Conservation (phyloP, 2,329 filamentous ascomycete species). For the Fusarium kyushuense region DNA sequence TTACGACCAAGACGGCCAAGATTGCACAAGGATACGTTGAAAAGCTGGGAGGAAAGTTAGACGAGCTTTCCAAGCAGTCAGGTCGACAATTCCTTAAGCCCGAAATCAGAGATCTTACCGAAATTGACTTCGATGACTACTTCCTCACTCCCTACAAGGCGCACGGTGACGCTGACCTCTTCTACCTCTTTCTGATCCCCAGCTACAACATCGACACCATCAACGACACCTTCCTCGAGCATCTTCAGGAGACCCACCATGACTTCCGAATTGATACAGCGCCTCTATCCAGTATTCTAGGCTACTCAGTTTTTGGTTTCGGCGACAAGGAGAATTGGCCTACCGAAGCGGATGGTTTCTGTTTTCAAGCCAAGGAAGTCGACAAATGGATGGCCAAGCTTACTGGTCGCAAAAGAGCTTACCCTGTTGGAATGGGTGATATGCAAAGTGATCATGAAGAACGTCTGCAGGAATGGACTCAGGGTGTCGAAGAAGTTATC, state of each 20-base stretch:
- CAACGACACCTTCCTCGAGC: constrained; percentile 86
- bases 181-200: constrained; percentile 88
- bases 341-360: constrained; percentile 89
- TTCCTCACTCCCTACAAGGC: constrained; percentile 82
- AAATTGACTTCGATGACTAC: constrained; percentile 93
- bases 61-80: constrained; percentile 58
- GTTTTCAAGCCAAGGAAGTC: constrained; percentile 88
- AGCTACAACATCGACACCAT: constrained; percentile 97
- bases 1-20: constrained; percentile 85
- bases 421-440: constrained; percentile 89
- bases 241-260: constrained; percentile 91
- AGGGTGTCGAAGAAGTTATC: constrained; percentile 79
- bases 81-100: constrained; percentile 64
- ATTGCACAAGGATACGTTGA: constrained; percentile 74
- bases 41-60: constrained; percentile 64
- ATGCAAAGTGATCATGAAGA: constrained; percentile 77
- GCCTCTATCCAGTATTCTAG: constrained; percentile 79
- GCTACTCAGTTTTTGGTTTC: constrained; percentile 94
- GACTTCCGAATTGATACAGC: constrained; percentile 96
- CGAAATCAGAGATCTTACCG: constrained; percentile 80
- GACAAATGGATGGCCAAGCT: constrained; percentile 99
- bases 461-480: constrained; percentile 80
- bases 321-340: constrained; percentile 94
- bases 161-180: constrained; percentile 67
- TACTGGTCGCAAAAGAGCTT: constrained; percentile 86